phyloP scores from a whole-genome alignment of 805 yeast species.

The Saccharomyces mikatae region DNA sequence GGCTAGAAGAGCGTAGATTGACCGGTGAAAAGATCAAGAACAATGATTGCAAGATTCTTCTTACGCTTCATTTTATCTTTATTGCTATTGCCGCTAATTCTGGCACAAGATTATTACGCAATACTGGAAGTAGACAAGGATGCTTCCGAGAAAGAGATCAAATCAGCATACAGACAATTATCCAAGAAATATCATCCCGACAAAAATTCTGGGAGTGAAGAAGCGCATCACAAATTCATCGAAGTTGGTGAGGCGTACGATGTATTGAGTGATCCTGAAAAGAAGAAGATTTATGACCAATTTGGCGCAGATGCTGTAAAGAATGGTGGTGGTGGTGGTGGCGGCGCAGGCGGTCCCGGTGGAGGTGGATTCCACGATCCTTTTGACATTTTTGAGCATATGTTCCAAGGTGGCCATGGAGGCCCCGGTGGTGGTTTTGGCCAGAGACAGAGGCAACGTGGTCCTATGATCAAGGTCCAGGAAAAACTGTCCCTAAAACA shows the following conservation, averaged over 20 bases:
- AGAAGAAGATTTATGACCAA: constrained; percentile 59
- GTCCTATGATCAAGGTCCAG: constrained; percentile 52
- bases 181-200: constrained; percentile 91
- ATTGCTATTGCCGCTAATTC: constrained; percentile 3
- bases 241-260: constrained; percentile 94
- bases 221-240: constrained; percentile 77
- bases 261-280: constrained; percentile 63
- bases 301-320: constrained; percentile 72
- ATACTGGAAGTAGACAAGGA: constrained; percentile 60
- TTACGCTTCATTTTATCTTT: background rate
- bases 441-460: constrained; percentile 40
- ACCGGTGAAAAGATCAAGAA: background rate
- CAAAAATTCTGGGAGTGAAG: constrained; percentile 76
- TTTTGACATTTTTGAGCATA: constrained; percentile 30
- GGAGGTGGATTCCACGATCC: constrained; percentile 32
- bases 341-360: constrained; percentile 35
- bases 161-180: constrained; percentile 72
- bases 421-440: constrained; percentile 43
- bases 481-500: constrained; percentile 54
- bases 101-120: constrained; percentile 43
- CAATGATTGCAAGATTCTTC: background rate
- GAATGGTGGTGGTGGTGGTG: constrained; percentile 54
- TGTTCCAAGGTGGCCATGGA: constrained; percentile 28
- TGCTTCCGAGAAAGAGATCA: constrained; percentile 76
- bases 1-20: background rate